Evolutionary conservation across 2,329 filamentous ascomycete genomes (phyloP).

Genomic region (Diplodia corticola): DNA sequence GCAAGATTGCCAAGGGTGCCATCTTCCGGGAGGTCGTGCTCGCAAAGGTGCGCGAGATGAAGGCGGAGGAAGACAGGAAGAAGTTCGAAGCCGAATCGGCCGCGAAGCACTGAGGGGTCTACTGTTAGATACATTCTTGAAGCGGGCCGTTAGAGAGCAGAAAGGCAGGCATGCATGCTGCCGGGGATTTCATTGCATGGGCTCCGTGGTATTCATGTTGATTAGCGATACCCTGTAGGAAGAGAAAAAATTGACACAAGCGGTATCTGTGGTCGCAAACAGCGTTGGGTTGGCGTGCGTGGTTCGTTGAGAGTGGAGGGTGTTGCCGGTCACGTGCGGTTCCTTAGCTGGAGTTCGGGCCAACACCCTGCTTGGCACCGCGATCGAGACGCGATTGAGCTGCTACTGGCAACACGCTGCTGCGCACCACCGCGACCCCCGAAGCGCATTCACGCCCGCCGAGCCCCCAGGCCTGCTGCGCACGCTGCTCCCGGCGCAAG

Average conservation of each 20-base stretch:
- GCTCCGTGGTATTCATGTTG: slow-evolving; percentile 23
- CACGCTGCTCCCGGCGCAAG: neutral
- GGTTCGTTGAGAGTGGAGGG: neutral
- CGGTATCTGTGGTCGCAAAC: neutral
- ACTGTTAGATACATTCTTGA: slow-evolving; percentile 8
- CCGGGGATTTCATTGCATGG: slow-evolving; percentile 3
- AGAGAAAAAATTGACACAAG: slow-evolving; percentile 17
- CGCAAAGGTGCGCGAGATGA: slow-evolving; percentile 90
- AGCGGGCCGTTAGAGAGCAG: slow-evolving; percentile 14
- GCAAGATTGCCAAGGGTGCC: slow-evolving; percentile 62
- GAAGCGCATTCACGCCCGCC: slow-evolving; percentile 19
- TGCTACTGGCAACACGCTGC: slow-evolving; percentile 21
- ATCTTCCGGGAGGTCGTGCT: slow-evolving; percentile 95
- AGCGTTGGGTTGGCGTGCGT: neutral
- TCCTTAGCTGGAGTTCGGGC: slow-evolving; percentile 3
- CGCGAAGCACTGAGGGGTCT: slow-evolving; percentile 26
- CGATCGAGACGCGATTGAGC: slow-evolving; percentile 23
- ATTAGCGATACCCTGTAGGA: slow-evolving; percentile 34
- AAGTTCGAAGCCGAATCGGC: slow-evolving; percentile 63
- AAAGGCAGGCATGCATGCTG: slow-evolving; percentile 3
- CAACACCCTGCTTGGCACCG: slow-evolving; percentile 16
- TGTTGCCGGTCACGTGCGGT: neutral
- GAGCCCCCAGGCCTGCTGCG: neutral
- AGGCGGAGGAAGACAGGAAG: slow-evolving; percentile 76
- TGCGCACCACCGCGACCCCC: slow-evolving; percentile 21